These are phyloP conservation scores for Vicia faba DNA, from an alignment of 306 rosid genomes.

Conservation along the genomic window DNA sequence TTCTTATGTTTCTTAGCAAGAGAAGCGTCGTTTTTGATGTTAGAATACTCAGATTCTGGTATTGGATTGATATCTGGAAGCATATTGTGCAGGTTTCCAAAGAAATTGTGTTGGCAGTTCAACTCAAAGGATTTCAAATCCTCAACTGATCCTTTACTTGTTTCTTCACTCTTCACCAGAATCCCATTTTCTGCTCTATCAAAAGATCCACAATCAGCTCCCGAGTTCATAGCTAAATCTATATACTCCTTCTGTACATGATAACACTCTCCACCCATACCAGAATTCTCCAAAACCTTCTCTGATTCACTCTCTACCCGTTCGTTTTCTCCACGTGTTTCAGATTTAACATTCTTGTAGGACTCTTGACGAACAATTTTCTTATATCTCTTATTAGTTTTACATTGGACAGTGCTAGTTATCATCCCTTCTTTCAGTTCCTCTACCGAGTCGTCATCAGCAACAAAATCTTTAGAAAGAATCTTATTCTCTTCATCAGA, in stretches of 20 bases:
- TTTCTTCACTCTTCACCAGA: constrained; percentile 39
- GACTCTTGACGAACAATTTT: constrained; percentile 14
- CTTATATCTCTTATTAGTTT: constrained; percentile 14
- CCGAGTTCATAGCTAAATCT: background rate
- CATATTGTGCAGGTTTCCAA: constrained; percentile 36
- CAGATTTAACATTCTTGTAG: constrained; percentile 32
- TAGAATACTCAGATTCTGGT: constrained; percentile 12
- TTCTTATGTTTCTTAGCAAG: constrained; percentile 34
- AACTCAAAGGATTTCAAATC: constrained; percentile 22
- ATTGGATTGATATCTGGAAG: constrained; percentile 22
- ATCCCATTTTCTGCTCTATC: constrained; percentile 25
- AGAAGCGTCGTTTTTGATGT: constrained; percentile 18
- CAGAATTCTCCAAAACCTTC: constrained; percentile 5
- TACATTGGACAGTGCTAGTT: background rate
- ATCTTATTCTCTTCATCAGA: constrained; percentile 28
- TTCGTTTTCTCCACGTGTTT: background rate
- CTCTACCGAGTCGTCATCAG: constrained; percentile 25
- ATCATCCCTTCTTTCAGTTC: constrained; percentile 7
- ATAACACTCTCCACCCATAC: background rate
- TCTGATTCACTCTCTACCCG: constrained; percentile 15
- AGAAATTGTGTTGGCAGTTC: constrained; percentile 16
- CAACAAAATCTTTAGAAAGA: constrained; percentile 11
- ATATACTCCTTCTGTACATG: background rate
- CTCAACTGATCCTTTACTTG: constrained; percentile 33
- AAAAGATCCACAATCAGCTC: constrained; percentile 17